Percentiles rank a stretch among this genome's conserved stretches.
phyloP scores from a whole-genome alignment of 768 basidiomycete genomes.

The Termitomyces sp. region DNA sequence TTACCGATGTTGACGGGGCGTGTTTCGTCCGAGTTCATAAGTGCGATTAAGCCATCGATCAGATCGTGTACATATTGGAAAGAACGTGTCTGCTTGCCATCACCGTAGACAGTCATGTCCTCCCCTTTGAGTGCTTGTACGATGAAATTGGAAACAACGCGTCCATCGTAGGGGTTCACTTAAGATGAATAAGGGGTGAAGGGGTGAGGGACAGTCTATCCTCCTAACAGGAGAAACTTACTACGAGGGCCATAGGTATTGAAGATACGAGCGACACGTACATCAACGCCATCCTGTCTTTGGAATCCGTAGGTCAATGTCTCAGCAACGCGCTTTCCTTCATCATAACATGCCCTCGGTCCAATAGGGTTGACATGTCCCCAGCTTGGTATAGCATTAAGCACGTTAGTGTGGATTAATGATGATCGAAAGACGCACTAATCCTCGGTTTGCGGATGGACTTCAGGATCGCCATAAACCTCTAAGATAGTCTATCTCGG shows the following conservation, averaged over 20 bases:
- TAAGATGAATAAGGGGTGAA: not conserved
- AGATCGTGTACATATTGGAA: conserved; percentile 99
- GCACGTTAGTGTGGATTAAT: not conserved
- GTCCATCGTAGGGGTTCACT: conserved; percentile 97
- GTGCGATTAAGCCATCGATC: conserved; percentile 83
- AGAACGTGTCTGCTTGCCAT: conserved; percentile 89
- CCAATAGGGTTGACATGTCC: conserved; percentile 99
- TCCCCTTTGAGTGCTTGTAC: conserved; percentile 95
- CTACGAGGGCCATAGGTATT: conserved; percentile 91
- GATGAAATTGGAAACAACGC: conserved; percentile 99
- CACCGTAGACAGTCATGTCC: conserved; percentile 96
- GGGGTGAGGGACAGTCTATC: conserved; percentile 18
- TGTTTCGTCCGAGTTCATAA: conserved; percentile 94
- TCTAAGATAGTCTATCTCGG: conserved; percentile 39
- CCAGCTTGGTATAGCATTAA: conserved; percentile 52
- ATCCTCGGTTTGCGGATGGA: conserved; percentile 94
- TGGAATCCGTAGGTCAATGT: conserved; percentile 96
- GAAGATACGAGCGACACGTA: conserved; percentile 97
- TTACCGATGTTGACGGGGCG: conserved; percentile 97
- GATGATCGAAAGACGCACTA: conserved; percentile 52
- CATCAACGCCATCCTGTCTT: conserved; percentile 90
- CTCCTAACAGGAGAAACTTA: conserved; percentile 24
- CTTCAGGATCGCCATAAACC: conserved; percentile 97
- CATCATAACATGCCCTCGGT: conserved; percentile 98
- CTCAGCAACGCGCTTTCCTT: conserved; percentile 98